phyloP scores from a whole-genome alignment of 1,284 basidiomycete species.

The Cryptococcus depauperatus region DNA sequence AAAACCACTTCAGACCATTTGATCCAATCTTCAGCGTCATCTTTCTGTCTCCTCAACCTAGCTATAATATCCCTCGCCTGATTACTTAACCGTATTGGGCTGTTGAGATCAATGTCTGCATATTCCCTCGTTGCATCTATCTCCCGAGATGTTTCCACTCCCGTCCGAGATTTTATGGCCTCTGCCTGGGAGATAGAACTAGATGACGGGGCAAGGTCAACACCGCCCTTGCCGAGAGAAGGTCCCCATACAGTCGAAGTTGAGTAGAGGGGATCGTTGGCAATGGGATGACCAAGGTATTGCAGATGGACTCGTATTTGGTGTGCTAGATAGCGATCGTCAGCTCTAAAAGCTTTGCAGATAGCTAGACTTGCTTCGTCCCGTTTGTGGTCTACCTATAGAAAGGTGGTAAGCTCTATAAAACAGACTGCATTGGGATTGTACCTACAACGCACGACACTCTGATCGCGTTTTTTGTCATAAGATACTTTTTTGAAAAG shows the following conservation, averaged over 20 bases:
- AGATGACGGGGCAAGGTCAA: constrained; percentile 56
- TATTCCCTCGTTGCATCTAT: constrained; percentile 14
- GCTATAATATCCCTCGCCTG: constrained; percentile 80
- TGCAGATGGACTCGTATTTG: constrained; percentile 95
- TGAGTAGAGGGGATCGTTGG: constrained; percentile 83
- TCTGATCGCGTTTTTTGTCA: constrained; percentile 71
- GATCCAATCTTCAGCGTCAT: constrained; percentile 87
- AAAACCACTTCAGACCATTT: too few relatives aligned
- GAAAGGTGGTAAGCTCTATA: not conserved
- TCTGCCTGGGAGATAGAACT: constrained; percentile 9
- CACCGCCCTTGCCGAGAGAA: constrained; percentile 68
- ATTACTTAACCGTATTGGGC: constrained; percentile 72
- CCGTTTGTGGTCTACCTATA: constrained; percentile 71
- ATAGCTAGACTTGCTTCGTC: constrained; percentile 58
- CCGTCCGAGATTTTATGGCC: constrained; percentile 11
- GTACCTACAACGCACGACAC: constrained; percentile 79
- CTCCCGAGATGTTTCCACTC: constrained; percentile 33
- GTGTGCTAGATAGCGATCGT: constrained; percentile 56
- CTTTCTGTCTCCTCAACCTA: constrained; percentile 78
- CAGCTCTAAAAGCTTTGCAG: not conserved
- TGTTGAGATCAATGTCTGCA: constrained; percentile 71
- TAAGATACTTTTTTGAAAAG: constrained; percentile 81
- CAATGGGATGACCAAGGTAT: constrained; percentile 86
- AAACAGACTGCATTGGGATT: too few relatives aligned
- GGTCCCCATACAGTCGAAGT: constrained; percentile 73